A percentile compares a stretch with the other conserved stretches of the same genome.
Conservation (phyloP, 176 grass and related monocot species). For the Oryza rufipogon region DNA sequence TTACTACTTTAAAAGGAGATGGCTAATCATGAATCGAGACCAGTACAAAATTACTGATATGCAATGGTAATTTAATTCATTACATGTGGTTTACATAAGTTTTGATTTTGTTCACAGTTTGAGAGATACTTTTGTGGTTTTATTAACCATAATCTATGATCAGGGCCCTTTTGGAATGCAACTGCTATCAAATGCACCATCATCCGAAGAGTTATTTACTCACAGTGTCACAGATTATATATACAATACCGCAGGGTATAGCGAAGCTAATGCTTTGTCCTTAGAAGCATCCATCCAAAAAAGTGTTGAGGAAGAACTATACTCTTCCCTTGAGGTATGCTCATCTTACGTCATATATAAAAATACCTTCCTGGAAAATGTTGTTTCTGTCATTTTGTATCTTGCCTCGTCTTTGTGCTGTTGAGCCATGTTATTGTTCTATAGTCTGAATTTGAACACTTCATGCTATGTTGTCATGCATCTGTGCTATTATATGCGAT, state of each 20-base stretch:
- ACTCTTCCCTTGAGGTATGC: constrained; percentile 84
- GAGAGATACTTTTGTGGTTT: neutral
- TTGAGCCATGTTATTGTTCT: constrained; percentile 6
- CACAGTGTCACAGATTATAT: constrained; percentile 57
- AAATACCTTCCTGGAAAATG: constrained; percentile 1
- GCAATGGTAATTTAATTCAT: neutral
- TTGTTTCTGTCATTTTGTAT: constrained; percentile 11
- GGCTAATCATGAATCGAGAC: neutral
- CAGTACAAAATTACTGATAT: constrained; percentile 4
- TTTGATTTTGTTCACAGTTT: neutral
- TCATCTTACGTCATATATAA: constrained; percentile 35
- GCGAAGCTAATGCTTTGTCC: constrained; percentile 57
- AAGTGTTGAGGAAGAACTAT: constrained; percentile 84
- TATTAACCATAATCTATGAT: constrained; percentile 30
- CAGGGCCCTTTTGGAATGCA: constrained; percentile 95
- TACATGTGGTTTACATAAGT: neutral
- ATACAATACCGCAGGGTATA: constrained; percentile 68
- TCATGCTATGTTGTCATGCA: neutral
- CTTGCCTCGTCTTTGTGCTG: constrained; percentile 9
- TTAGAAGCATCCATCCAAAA: constrained; percentile 97
- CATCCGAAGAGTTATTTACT: constrained; percentile 63
- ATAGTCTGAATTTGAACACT: constrained; percentile 32
- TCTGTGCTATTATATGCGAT: constrained; percentile 30
- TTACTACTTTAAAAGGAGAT: neutral
- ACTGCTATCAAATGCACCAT: constrained; percentile 45